Base-by-base conservation (phyloP, 257 asterid species). In the Fraxinus quadrangulata region DNA sequence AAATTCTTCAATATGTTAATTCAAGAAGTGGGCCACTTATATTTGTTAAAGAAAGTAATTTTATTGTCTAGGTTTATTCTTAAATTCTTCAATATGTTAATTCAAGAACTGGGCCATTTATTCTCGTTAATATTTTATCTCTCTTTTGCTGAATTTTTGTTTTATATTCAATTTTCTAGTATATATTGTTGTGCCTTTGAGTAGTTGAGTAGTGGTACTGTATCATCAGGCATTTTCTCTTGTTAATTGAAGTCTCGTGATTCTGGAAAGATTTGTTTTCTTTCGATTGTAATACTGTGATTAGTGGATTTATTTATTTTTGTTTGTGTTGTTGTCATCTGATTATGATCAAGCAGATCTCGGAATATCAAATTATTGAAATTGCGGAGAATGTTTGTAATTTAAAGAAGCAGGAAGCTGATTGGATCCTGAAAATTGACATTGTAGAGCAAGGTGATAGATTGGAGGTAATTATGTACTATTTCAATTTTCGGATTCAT, bases 371-470 rank as follows among this genome's bases (percentile, higher is more conserved):
- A 83, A 92, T 93, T 16, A 96, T 96, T 45, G 98, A 96, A 80
- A 92, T 96, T 37, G 88, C 98, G 12, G 98, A 93, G 92, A 93
- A 96, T 87, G 88, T 92, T 9, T 96, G 99, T 84, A 93, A 96
- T 88, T 77, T 92, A 90, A 96, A 96, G 97, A 96, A 93, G 81
- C 81, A 79, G 47, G 99, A 96, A 87, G 97, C 98, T 83, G 99
- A 93, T 84, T 96, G 99, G 98, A 93, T 96, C 71, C 98, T 96
- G 67, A 96, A 93, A 84, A 90, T 93, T 81, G 99, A 93, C 79
- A 92, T 96, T 77, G 95, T 89, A 34, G 98, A 96, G 87, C 80
- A 92, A 88, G 96, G 91, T 73, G 92, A 92, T 82, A 87, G 78
- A 75, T 84, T 96, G 77, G 87, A 93, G 96, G 98, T 92, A 90